Evolutionary conservation across 768 basidiomycete genomes (phyloP).

Genomic region (Coprinopsis cinerea): DNA sequence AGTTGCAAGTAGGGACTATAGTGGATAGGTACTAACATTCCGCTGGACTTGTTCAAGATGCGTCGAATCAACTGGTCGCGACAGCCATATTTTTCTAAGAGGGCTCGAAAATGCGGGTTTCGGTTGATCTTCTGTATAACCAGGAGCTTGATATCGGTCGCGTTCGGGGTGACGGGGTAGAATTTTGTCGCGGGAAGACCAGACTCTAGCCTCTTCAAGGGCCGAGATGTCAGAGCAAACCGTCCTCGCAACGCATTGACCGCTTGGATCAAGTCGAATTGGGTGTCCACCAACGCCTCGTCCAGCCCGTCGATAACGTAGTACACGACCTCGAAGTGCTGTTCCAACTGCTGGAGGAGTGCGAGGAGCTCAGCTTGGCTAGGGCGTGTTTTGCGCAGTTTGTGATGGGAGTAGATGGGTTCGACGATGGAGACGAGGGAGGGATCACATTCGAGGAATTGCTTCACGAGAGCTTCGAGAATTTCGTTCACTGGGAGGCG

Average conservation of each 20-base stretch:
- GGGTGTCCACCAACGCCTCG: background rate
- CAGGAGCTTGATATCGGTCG: background rate
- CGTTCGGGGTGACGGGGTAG: background rate
- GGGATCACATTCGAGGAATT: background rate
- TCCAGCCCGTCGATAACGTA: slow-evolving; percentile 2
- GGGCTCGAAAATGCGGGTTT: background rate
- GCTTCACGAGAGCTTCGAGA: background rate
- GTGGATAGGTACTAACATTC: background rate
- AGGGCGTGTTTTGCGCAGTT: background rate
- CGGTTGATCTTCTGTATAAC: background rate
- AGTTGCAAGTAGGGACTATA: background rate
- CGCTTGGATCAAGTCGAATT: background rate
- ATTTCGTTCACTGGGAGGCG: background rate
- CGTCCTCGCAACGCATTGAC: background rate
- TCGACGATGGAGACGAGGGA: background rate
- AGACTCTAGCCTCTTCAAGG: background rate
- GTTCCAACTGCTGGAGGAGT: background rate
- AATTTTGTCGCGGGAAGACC: background rate
- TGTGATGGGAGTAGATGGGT: background rate
- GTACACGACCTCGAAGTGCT: background rate
- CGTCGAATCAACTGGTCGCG: background rate
- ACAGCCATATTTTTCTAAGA: background rate
- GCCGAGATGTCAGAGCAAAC: slow-evolving; percentile 1
- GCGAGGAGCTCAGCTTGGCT: background rate
- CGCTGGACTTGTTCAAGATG: slow-evolving; percentile 3